Percentiles rank a stretch among this genome's conserved stretches.
Evolutionary conservation across 1,284 basidiomycete species (phyloP).

Genomic region (Meira nashicola): DNA sequence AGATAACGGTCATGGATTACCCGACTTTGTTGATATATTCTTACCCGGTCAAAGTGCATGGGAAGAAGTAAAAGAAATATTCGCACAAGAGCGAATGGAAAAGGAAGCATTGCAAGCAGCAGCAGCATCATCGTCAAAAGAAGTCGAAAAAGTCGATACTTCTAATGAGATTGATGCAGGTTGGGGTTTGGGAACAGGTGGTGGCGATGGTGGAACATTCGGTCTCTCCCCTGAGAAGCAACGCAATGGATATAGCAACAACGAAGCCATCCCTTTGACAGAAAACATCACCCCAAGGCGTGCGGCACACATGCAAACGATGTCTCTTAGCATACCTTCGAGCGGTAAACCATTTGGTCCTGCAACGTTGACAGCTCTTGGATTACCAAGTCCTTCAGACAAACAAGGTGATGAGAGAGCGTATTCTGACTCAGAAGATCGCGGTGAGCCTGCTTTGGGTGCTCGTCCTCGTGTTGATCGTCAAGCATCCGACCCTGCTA

Average conservation of each 20-base stretch:
- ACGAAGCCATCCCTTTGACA: no score
- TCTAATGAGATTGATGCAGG: background rate
- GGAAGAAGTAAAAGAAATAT: constrained; percentile 24
- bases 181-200: background rate
- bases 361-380: constrained; percentile 31
- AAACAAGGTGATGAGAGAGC: background rate
- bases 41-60: constrained; percentile 41
- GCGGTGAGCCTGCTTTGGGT: constrained; percentile 7
- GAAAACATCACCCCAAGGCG: no score
- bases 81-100: constrained; percentile 3
- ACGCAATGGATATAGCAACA: background rate
- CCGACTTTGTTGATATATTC: constrained; percentile 45
- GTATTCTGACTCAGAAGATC: constrained; percentile 6
- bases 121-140: constrained; percentile 23
- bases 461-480: constrained; percentile 9
- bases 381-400: constrained; percentile 16
- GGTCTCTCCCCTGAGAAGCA: background rate
- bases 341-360: constrained; percentile 37
- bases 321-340: constrained; percentile 39
- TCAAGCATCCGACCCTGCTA: background rate
- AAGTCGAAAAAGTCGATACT: background rate
- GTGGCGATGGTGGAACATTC: background rate
- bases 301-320: constrained; percentile 15
- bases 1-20: constrained; percentile 25
- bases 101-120: constrained; percentile 8